Percentiles rank a stretch among this genome's conserved stretches.
Evolutionary conservation across 495 filamentous ascomycete genomes (phyloP).

Genomic region (Bryoglossum gracile): DNA sequence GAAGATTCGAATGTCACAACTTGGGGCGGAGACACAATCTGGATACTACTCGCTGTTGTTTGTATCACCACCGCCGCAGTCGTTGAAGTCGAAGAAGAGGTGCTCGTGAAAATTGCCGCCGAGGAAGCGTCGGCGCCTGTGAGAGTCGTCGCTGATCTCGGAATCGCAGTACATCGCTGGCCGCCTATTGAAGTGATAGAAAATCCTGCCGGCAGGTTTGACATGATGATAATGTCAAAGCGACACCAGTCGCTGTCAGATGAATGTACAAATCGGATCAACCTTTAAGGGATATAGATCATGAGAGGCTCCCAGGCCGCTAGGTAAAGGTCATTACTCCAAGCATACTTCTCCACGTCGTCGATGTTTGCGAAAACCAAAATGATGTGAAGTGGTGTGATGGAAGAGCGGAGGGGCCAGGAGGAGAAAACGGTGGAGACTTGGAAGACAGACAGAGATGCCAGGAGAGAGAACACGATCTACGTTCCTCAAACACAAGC

Average conservation of each 20-base stretch:
- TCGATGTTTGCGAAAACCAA: conserved; percentile 14
- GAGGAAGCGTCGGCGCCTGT: conserved; percentile 7
- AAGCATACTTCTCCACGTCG: conserved; percentile 4
- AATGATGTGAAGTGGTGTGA: too few species aligned
- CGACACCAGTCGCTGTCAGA: conserved; percentile 20
- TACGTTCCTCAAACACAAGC: conserved; percentile 19
- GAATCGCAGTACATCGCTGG: conserved; percentile 41
- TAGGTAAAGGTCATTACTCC: conserved; percentile 8
- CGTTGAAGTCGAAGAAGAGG: conserved; percentile 15
- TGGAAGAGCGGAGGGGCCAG: conserved; percentile 23
- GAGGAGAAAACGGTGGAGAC: conserved; percentile 17
- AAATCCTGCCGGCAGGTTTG: conserved; percentile 33
- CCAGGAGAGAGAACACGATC: conserved; percentile 14
- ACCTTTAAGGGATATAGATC: conserved; percentile 15
- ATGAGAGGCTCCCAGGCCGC: conserved; percentile 21
- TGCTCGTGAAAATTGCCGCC: conserved; percentile 13
- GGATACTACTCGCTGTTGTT: conserved; percentile 8
- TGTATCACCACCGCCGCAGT: conserved; percentile 18
- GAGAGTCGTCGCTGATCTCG: conserved; percentile 26
- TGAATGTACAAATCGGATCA: conserved; percentile 17
- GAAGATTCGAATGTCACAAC: too few species aligned
- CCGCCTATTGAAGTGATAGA: conserved; percentile 38
- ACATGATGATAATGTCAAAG: conserved; percentile 21
- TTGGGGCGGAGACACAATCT: too few species aligned
- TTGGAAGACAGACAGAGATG: too few species aligned